phyloP scores from a whole-genome alignment of 1,284 basidiomycete genomes.

The Ustilago loliicola region DNA sequence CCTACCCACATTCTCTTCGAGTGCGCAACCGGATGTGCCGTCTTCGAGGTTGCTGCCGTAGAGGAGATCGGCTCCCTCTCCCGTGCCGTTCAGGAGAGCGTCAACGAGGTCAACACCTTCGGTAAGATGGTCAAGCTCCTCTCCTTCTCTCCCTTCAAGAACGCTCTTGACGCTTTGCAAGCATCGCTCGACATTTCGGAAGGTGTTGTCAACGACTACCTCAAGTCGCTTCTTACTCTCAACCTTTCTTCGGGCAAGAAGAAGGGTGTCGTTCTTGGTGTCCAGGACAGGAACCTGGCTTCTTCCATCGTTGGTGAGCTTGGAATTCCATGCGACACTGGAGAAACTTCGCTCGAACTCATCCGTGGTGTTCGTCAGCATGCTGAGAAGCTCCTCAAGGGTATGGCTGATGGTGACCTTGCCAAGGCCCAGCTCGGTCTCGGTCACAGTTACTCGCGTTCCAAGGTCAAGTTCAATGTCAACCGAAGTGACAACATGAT shows the following conservation, averaged over 20 bases:
- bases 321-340: conserved; percentile 85
- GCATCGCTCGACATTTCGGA: conserved; percentile 97
- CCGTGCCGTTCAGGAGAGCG: conserved; percentile 80
- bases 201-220: conserved; percentile 88
- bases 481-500: conserved; percentile 99
- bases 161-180: conserved; percentile 93
- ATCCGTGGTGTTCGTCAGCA: conserved; percentile 94
- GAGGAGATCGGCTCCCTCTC: conserved; percentile 91
- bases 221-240: conserved; percentile 88
- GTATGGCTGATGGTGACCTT: conserved; percentile 89
- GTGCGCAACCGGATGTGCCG: conserved; percentile 92
- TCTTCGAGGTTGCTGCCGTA: conserved; percentile 89
- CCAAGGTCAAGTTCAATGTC: conserved; percentile 97
- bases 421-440: conserved; percentile 89
- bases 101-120: conserved; percentile 86
- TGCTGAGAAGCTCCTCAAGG: conserved; percentile 87
- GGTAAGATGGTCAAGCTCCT: conserved; percentile 91
- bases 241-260: conserved; percentile 87
- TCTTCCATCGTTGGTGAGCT: conserved; percentile 84
- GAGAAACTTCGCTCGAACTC: conserved; percentile 87
- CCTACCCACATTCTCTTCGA: conserved; percentile 88
- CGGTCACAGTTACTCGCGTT: conserved; percentile 96
- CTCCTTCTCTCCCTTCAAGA: conserved; percentile 96
- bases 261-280: conserved; percentile 82
- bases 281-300: conserved; percentile 84